Evolutionary conservation across 2,329 filamentous ascomycete species (phyloP).

Genomic region (Penicillium sp.): DNA sequence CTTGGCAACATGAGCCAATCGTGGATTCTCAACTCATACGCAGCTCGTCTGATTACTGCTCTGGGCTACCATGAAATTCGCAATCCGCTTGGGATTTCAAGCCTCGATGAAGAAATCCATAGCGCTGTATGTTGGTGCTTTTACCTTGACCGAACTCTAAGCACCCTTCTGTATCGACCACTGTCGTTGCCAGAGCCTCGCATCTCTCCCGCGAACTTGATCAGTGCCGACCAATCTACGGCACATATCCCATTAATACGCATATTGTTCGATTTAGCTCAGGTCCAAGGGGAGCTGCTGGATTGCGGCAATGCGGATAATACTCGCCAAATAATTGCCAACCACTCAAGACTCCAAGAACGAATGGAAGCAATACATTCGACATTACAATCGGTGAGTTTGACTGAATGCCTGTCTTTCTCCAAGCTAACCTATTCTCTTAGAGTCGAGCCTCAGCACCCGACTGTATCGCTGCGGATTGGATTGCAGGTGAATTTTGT

Average conservation of each 20-base stretch:
- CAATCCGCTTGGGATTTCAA: neutral
- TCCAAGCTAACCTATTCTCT: neutral
- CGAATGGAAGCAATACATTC: constrained; percentile 16
- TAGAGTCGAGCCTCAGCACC: constrained; percentile 11
- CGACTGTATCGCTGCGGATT: constrained; percentile 12
- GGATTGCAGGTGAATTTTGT: constrained; percentile 20
- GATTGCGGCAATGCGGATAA: constrained; percentile 1
- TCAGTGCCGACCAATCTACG: neutral
- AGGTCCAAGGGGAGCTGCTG: constrained; percentile 14
- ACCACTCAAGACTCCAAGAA: constrained; percentile 12
- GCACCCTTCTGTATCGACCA: constrained; percentile 19
- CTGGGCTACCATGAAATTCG: constrained; percentile 18
- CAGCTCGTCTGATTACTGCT: constrained; percentile 20
- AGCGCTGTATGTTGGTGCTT: constrained; percentile 23
- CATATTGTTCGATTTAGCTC: constrained; percentile 10
- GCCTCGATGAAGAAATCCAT: constrained; percentile 15
- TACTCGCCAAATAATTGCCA: constrained; percentile 11
- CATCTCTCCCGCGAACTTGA: constrained; percentile 5
- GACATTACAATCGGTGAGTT: constrained; percentile 15
- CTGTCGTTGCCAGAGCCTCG: constrained; percentile 16
- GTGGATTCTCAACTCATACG: constrained; percentile 22
- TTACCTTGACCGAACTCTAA: constrained; percentile 22
- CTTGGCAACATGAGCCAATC: constrained; percentile 19
- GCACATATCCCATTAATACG: constrained; percentile 11
- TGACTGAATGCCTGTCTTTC: neutral